Evolutionary conservation across 306 rosid species (phyloP), one percentile per base, ranked within the genome.

Genomic region (Medicago lupulina): DNA sequence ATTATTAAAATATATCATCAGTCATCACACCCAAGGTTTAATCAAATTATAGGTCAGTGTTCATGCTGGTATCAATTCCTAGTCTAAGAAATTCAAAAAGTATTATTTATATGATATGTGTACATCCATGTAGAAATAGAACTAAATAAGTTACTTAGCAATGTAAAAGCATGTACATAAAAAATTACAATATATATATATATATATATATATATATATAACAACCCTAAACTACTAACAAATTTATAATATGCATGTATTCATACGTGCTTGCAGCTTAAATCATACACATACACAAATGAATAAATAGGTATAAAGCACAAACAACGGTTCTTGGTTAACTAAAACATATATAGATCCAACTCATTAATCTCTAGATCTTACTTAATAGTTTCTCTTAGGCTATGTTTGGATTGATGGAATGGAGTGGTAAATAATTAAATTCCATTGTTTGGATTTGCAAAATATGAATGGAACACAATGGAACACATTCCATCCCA

Each of bases 211-310:
- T 25, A 40, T 18, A 51, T 18, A 72, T 54, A 80, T 67, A 25
- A 68, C 60, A 55, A 13, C 57, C 63, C 62, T 69, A 58, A 69
- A 60, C 15, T 78, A 60, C 55, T 77, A 23, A 34, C 51, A 59
- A 69, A 59, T 5, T 59, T 62, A 78, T 39, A n/a, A 14, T 21
- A 47, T 50, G 31, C 9, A n/a, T 8, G 15, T 2, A 11, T 23
- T 60, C 65, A 61, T 61, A 36, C 19, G 10, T 23, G 71, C 66
- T 38, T 61, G 15, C 8, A 23, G 12, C 44, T 49, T 31, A 68
- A 69, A 69, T 31, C 8, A 76, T 12, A 25, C 15, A 47, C 2
- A 75, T 9, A 39, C 14, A 40, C 10, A 77, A 67, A 11, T 41
- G 47, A 55, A 41, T 31, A 61, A 70, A 59, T 5, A 9, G n/a